Percentiles rank a stretch among this genome's conserved stretches.
phyloP scores from a whole-genome alignment of 768 basidiomycete genomes.

The Tulasnella sp. region DNA sequence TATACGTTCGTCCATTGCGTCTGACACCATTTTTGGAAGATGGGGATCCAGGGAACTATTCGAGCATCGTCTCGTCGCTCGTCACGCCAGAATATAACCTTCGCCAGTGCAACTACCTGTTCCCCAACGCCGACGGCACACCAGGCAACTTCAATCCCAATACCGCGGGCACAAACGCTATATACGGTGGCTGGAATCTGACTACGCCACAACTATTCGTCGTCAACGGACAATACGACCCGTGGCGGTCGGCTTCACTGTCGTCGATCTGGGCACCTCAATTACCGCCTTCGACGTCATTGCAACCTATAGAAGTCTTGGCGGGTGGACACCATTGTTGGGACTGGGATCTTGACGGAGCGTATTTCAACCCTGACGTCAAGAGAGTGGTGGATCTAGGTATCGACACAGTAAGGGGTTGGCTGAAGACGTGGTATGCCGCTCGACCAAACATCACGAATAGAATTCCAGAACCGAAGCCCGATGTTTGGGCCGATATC shows the following conservation, averaged over 20 bases:
- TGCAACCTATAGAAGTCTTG: neutral
- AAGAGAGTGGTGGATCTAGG: neutral
- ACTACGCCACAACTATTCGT: neutral
- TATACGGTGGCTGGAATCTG: slow-evolving; percentile 10
- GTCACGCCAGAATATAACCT: slow-evolving; percentile 2
- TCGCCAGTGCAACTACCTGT: slow-evolving; percentile 7
- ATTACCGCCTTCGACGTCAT: neutral
- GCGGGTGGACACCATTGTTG: slow-evolving; percentile 5
- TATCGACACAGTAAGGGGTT: neutral
- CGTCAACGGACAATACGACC: slow-evolving; percentile 15
- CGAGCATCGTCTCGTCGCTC: slow-evolving; percentile 5
- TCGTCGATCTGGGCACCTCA: slow-evolving; percentile 3
- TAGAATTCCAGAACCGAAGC: too few species aligned
- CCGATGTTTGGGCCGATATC: too few species aligned
- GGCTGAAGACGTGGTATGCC: too few species aligned
- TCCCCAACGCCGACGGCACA: slow-evolving; percentile 6
- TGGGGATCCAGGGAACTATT: slow-evolving; percentile 8
- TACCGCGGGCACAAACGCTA: neutral
- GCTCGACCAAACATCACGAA: too few species aligned
- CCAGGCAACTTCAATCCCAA: neutral
- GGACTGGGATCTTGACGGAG: neutral
- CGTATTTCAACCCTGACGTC: neutral
- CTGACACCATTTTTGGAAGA: too few species aligned
- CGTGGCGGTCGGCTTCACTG: slow-evolving; percentile 14
- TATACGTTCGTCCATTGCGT: too few species aligned